phyloP scores from a whole-genome alignment of 78 protist genomes.

The Dictyostelium discoideum region dicty_2.7 NC_007090.3:2830501-2831000 shows the following conservation, averaged over 20 bases:
- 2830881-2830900: not conserved
- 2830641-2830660: constrained; percentile 41
- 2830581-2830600: not conserved
- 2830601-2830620: not conserved
- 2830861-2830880: constrained; percentile 55
- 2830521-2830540: not conserved
- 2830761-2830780: constrained; percentile 21
- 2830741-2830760: constrained; percentile 32
- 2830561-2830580: not conserved
- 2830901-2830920: not conserved
- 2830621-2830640: not conserved
- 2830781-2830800: constrained; percentile 49
- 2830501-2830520: not conserved
- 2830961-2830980: not conserved
- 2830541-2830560: not conserved
- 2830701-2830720: constrained; percentile 53
- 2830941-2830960: not conserved
- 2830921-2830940: not conserved
- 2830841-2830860: constrained; percentile 70
- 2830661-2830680: constrained; percentile 81
- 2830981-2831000: not conserved
- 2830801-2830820: constrained; percentile 80
- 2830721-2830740: constrained; percentile 50
- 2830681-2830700: constrained; percentile 39
- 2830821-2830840: constrained; percentile 44